Base-by-base conservation (phyloP, 148 eudicot species). In the Rhododendron kiyosumense region DNA sequence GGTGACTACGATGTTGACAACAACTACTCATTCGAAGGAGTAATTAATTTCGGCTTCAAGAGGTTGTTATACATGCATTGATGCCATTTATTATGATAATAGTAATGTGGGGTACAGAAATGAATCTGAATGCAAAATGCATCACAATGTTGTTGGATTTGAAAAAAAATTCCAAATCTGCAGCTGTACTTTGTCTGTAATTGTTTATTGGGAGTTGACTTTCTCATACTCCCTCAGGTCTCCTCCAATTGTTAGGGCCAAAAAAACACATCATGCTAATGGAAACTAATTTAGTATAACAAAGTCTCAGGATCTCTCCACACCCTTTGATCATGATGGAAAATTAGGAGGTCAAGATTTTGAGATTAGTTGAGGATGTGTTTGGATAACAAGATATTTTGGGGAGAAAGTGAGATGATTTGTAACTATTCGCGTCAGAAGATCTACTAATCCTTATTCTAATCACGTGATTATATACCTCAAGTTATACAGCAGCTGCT, bases 181-280 rank as follows among this genome's bases (percentile, higher is more conserved):
- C 76, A 71, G 76, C 76, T 71, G 76, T 71, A 71, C 41, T 14
- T 71, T 71, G 20, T 30, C 76, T 71, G 76, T 32, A 71, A 71
- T 71, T 71, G 41, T 71, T 71, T 71, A 71, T 71, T 71, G 76
- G 22, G 41, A 71, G 76, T 71, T 71, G 76, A 71, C 76, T 71
- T 71, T 32, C 32, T 65, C 4, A 8, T 46, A 9, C 49, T 59
- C 24, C 5, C 15, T n/a, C n/a, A n/a, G n/a, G n/a, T n/a, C n/a
- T n/a, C n/a, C n/a, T 4, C n/a, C 5, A n/a, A n/a, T 26, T 65
- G 73, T n/a, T 65, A 2, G 32, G 71, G 10, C 71, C 26, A 20
- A 2, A 61, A 61, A 6, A 7, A 2, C 13, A 65, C 1, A 57
- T 0, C 20, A 57, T 5, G 65, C 24, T 57, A 1, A 57, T 18